A percentile compares a stretch with the other conserved stretches of the same genome.
Evolutionary conservation across 2,329 filamentous ascomycete genomes (phyloP).

Genomic region (Plenodomus biglobosus): DNA sequence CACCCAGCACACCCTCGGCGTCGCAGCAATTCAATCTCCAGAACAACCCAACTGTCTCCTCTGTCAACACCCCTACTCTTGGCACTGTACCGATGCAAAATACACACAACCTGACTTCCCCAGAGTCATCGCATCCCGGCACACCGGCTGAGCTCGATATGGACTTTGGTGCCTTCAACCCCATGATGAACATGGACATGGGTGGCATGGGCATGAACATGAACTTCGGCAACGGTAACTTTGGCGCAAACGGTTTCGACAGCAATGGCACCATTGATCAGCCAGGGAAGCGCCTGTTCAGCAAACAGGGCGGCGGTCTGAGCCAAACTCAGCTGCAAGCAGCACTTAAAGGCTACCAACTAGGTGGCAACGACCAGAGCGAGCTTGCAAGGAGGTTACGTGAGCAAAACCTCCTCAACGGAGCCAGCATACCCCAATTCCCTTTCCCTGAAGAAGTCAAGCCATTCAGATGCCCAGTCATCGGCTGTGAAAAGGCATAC

Average conservation of each 20-base stretch:
- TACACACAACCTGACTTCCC: conserved; percentile 58
- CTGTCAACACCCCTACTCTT: conserved; percentile 91
- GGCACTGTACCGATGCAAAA: conserved; percentile 71
- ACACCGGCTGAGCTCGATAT: conserved; percentile 76
- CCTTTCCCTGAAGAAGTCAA: conserved; percentile 80
- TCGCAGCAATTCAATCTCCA: conserved; percentile 70
- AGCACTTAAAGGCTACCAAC: conserved; percentile 73
- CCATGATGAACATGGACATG: conserved; percentile 38
- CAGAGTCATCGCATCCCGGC: conserved; percentile 68
- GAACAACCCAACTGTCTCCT: conserved; percentile 95
- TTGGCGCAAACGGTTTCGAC: conserved; percentile 47
- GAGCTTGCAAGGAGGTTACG: conserved; percentile 69
- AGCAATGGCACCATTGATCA: conserved; percentile 71
- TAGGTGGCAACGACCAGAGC: conserved; percentile 64
- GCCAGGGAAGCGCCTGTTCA: conserved; percentile 90
- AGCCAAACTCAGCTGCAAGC: conserved; percentile 70
- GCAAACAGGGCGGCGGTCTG: conserved; percentile 72
- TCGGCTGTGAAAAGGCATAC: conserved; percentile 98
- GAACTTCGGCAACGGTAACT: conserved; percentile 41
- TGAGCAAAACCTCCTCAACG: conserved; percentile 64
- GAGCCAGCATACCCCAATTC: conserved; percentile 45
- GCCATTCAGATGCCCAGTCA: conserved; percentile 95
- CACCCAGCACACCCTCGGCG: conserved; percentile 80
- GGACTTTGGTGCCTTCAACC: conserved; percentile 56
- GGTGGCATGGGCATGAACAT: conserved; percentile 40